phyloP scores from a whole-genome alignment of 2,329 filamentous ascomycete species.

The Grosmannia serpens region DNA sequence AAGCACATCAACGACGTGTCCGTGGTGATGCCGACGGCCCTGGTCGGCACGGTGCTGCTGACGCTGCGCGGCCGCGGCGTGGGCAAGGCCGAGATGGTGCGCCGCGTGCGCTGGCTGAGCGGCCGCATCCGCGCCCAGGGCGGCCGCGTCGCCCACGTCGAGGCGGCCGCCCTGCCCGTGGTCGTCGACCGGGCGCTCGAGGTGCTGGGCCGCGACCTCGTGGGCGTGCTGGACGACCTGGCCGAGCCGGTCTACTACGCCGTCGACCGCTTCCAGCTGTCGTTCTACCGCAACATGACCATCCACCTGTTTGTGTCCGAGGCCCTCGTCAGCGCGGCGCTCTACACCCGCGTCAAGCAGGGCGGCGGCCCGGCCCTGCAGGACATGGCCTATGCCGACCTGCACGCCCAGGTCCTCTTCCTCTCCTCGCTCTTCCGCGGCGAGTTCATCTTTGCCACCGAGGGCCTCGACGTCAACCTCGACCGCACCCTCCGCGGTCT shows the following conservation, averaged over 20 bases:
- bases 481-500: conserved; percentile 67
- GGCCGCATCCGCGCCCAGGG: conserved; percentile 73
- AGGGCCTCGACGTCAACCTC: conserved; percentile 70
- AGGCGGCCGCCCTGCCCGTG: conserved; percentile 62
- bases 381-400: conserved; percentile 60
- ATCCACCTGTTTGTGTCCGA: conserved; percentile 96
- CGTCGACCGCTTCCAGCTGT: conserved; percentile 91
- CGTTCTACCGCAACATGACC: conserved; percentile 98
- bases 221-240: conserved; percentile 66
- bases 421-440: conserved; percentile 87
- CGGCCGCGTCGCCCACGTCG: conserved; percentile 88
- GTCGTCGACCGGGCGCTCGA: conserved; percentile 86
- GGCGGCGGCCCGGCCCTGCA: conserved; percentile 78
- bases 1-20: conserved; percentile 93
- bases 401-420: conserved; percentile 74
- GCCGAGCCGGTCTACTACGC: conserved; percentile 90
- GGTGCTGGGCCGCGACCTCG: conserved; percentile 79
- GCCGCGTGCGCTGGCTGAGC: conserved; percentile 83
- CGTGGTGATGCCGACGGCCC: conserved; percentile 93
- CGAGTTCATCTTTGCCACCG: conserved; percentile 92
- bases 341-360: conserved; percentile 85
- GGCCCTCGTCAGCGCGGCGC: conserved; percentile 74
- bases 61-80: conserved; percentile 87
- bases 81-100: conserved; percentile 71
- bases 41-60: conserved; percentile 87